Conservation (phyloP, 2,329 filamentous ascomycete species). For the Fusarium irregulare region DNA sequence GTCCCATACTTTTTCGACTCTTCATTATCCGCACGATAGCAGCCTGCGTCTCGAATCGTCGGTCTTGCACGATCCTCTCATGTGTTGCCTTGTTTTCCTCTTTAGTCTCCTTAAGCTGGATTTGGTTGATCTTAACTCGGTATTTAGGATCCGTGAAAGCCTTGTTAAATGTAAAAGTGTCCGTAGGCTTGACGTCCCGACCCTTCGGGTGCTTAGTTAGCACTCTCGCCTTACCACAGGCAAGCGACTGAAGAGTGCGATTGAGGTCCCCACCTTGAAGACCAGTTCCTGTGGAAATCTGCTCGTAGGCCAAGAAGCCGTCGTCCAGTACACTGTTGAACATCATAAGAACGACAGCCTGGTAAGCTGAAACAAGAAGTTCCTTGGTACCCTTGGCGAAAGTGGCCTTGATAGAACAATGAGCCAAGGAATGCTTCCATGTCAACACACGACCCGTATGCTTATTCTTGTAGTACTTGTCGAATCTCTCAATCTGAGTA, state of each 20-base stretch:
- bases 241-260: constrained; percentile 93
- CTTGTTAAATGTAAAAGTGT: constrained; percentile 86
- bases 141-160: constrained; percentile 83
- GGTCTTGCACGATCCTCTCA: constrained; percentile 86
- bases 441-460: constrained; percentile 87
- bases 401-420: constrained; percentile 84
- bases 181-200: constrained; percentile 79
- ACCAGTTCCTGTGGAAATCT: constrained; percentile 79
- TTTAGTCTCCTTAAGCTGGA: constrained; percentile 95
- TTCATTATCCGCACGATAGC: constrained; percentile 99
- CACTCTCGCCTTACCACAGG: constrained; percentile 88
- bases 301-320: constrained; percentile 76
- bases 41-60: constrained; percentile 96
- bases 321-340: constrained; percentile 78
- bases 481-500: constrained; percentile 82
- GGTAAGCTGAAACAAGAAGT: constrained; percentile 89
- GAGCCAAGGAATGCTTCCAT: constrained; percentile 94
- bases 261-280: constrained; percentile 82
- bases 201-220: constrained; percentile 87
- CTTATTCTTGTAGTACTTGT: constrained; percentile 87
- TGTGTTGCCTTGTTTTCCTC: constrained; percentile 96
- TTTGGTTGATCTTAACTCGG: constrained; percentile 98
- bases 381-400: constrained; percentile 88
- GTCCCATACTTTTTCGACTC: constrained; percentile 85
- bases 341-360: constrained; percentile 88